Percentiles rank a stretch among this genome's conserved stretches.
These are phyloP conservation scores for Trichoderma simmonsii DNA, from an alignment of 2,329 filamentous ascomycete genomes.

Conservation along the genomic window DNA sequence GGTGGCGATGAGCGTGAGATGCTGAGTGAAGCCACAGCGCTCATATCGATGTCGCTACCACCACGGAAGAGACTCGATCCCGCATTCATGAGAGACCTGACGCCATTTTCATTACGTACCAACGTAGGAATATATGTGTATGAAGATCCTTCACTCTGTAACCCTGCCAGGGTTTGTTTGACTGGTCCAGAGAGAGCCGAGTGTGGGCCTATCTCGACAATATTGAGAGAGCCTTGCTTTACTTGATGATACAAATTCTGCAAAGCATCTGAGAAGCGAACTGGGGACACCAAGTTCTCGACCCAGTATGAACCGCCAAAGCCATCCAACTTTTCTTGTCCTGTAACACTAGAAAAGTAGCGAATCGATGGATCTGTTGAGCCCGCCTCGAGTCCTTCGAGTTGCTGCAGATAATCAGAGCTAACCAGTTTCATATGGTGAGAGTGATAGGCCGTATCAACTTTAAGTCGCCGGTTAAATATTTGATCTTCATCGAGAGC, in stretches of 20 bases:
- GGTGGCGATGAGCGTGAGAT: constrained; percentile 17
- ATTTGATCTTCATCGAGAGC: constrained; percentile 26
- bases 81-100: background rate
- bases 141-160: background rate
- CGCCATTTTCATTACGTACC: background rate
- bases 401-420: background rate
- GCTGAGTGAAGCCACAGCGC: background rate
- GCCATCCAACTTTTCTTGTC: background rate
- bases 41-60: background rate
- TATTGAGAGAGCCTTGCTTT: background rate
- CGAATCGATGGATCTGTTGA: background rate
- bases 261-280: constrained; percentile 27
- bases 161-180: background rate
- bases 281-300: constrained; percentile 20
- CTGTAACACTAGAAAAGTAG: background rate
- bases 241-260: background rate
- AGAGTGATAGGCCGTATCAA: constrained; percentile 19
- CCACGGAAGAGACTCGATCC: background rate
- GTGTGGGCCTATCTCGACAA: constrained; percentile 11
- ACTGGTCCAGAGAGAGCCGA: background rate
- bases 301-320: constrained; percentile 23
- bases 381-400: background rate
- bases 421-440: constrained; percentile 6
- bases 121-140: constrained; percentile 6
- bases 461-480: constrained; percentile 24